phyloP scores from a whole-genome alignment of 1,284 basidiomycete species.

The Sphaerobolus stellatus region DNA sequence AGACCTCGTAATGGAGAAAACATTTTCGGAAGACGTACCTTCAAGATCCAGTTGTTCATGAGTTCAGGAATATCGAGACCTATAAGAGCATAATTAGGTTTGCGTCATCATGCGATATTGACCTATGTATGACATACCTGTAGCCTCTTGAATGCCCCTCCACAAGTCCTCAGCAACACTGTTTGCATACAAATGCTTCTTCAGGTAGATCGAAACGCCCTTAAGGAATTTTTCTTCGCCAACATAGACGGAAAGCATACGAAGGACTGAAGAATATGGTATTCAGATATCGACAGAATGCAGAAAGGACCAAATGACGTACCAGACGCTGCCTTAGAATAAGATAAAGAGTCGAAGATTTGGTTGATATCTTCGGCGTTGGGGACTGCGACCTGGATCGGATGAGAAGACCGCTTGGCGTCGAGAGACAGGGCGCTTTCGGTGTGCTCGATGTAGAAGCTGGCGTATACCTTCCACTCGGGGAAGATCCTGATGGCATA shows the following conservation, averaged over 20 bases:
- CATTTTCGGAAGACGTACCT: conserved; percentile 46
- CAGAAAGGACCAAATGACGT: conserved; percentile 14
- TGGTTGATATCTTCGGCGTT: conserved; percentile 87
- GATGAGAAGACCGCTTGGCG: conserved; percentile 89
- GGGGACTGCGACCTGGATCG: conserved; percentile 91
- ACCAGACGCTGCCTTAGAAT: conserved; percentile 85
- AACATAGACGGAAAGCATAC: conserved; percentile 89
- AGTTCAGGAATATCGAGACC: conserved; percentile 76
- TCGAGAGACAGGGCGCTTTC: conserved; percentile 78
- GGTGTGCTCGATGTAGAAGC: conserved; percentile 65
- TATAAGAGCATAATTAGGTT: conserved; percentile 17
- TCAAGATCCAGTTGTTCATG: conserved; percentile 92
- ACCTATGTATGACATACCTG: conserved; percentile 38
- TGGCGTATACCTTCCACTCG: conserved; percentile 73
- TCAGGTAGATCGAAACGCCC: conserved; percentile 90
- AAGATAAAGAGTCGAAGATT: conserved; percentile 86
- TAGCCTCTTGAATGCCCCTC: conserved; percentile 82
- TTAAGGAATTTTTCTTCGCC: conserved; percentile 88
- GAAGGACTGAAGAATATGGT: conserved; percentile 58
- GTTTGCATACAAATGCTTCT: conserved; percentile 82
- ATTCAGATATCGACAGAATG: conserved; percentile 16
- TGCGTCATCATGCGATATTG: background rate
- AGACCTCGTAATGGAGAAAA: background rate
- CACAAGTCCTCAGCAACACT: conserved; percentile 88
- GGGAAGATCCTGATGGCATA: conserved; percentile 58